These are phyloP conservation scores for Fusarium staphyleae DNA, from an alignment of 2,329 filamentous ascomycete species.

Conservation along the genomic window DNA sequence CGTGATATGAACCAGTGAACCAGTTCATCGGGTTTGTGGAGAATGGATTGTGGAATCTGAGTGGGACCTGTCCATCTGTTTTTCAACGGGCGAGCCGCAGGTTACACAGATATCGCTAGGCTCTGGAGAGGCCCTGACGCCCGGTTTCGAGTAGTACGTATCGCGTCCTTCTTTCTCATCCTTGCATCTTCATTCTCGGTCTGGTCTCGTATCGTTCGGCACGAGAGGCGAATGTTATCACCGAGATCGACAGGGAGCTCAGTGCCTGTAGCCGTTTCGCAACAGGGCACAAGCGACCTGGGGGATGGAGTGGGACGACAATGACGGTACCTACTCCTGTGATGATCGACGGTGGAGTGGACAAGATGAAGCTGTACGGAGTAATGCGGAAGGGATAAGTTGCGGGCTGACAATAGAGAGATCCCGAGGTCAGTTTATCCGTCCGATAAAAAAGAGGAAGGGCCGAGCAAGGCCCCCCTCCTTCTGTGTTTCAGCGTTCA, in stretches of 20 bases:
- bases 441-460: conserved; percentile 6
- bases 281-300: conserved; percentile 20
- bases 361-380: conserved; percentile 11
- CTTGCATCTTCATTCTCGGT: background rate
- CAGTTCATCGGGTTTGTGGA: conserved; percentile 36
- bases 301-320: conserved; percentile 27
- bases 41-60: conserved; percentile 28
- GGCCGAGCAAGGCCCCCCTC: conserved; percentile 10
- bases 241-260: conserved; percentile 6
- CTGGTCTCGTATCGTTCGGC: background rate
- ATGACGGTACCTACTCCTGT: conserved; percentile 24
- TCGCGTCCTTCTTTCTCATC: background rate
- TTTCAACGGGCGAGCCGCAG: conserved; percentile 26
- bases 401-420: conserved; percentile 9
- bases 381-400: conserved; percentile 9
- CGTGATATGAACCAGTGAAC: conserved; percentile 33
- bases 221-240: conserved; percentile 3
- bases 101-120: conserved; percentile 9
- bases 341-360: conserved; percentile 29
- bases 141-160: background rate
- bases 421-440: conserved; percentile 22
- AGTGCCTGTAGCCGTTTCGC: background rate
- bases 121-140: background rate
- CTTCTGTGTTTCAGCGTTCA: background rate
- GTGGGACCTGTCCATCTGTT: conserved; percentile 28